These are phyloP conservation scores for Paecilomyces fulvus DNA, from an alignment of 2,329 filamentous ascomycete genomes.

Conservation along the genomic window DNA sequence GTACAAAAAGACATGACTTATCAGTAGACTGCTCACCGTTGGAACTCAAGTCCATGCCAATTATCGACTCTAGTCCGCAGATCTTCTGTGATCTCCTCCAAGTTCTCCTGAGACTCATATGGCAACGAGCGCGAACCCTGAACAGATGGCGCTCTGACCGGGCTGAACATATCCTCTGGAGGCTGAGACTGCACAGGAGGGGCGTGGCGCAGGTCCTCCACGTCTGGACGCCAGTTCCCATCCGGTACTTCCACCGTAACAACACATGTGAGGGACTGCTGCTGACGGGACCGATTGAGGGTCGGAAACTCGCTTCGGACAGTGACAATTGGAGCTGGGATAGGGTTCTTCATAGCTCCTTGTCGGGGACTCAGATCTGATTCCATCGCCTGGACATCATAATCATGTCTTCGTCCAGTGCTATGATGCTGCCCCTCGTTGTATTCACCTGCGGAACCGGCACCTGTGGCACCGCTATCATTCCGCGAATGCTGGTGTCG, in stretches of 20 bases:
- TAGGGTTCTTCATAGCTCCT: constrained; percentile 67
- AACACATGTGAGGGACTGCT: constrained; percentile 89
- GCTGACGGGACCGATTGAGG: constrained; percentile 80
- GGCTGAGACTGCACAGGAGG: constrained; percentile 44
- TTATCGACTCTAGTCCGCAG: constrained; percentile 86
- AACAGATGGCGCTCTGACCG: constrained; percentile 34
- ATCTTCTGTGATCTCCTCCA: constrained; percentile 77
- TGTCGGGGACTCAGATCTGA: constrained; percentile 65
- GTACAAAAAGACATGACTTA: not conserved
- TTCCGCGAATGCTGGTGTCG: constrained; percentile 57
- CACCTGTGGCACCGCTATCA: constrained; percentile 59
- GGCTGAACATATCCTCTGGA: constrained; percentile 46
- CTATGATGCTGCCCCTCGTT: constrained; percentile 63
- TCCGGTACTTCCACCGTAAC: constrained; percentile 91
- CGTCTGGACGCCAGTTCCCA: constrained; percentile 79
- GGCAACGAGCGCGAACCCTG: constrained; percentile 50
- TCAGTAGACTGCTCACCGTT: constrained; percentile 42
- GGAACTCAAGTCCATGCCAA: constrained; percentile 94
- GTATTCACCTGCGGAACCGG: constrained; percentile 74
- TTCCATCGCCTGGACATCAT: constrained; percentile 95
- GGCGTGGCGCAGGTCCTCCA: constrained; percentile 60
- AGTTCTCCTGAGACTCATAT: constrained; percentile 65
- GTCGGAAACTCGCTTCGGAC: constrained; percentile 96
- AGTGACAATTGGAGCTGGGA: constrained; percentile 83
- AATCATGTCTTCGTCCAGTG: constrained; percentile 70